Conservation (phyloP, 495 filamentous ascomycete species). For the Lophium mytilinum region DNA sequence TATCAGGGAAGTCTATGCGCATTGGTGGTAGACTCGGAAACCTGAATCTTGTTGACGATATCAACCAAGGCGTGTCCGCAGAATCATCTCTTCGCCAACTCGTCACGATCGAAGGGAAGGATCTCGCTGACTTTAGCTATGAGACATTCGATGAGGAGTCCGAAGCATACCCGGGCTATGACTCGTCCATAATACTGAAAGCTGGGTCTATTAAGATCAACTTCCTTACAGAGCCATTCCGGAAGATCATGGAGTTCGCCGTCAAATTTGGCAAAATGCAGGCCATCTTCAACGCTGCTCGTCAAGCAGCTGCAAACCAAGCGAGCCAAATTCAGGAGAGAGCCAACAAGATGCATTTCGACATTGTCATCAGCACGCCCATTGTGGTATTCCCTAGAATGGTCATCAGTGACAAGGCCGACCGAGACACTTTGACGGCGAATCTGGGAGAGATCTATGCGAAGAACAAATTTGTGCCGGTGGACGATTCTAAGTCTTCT, state of each 20-base stretch:
- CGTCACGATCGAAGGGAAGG: slow-evolving; percentile 86
- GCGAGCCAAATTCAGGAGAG: slow-evolving; percentile 87
- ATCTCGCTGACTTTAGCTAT: slow-evolving; percentile 96
- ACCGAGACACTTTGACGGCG: slow-evolving; percentile 77
- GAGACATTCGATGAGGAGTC: slow-evolving; percentile 81
- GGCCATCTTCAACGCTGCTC: slow-evolving; percentile 93
- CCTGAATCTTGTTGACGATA: slow-evolving; percentile 81
- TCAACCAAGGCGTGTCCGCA: slow-evolving; percentile 80
- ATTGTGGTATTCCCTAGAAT: slow-evolving; percentile 87
- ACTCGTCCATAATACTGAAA: slow-evolving; percentile 78
- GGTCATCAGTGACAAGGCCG: slow-evolving; percentile 51
- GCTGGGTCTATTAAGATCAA: slow-evolving; percentile 94
- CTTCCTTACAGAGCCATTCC: slow-evolving; percentile 92
- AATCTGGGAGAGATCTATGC: slow-evolving; percentile 96
- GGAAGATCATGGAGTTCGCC: slow-evolving; percentile 94
- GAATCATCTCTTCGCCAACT: slow-evolving; percentile 77
- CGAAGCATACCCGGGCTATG: slow-evolving; percentile 82
- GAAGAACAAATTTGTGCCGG: slow-evolving; percentile 78
- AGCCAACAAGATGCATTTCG: slow-evolving; percentile 83
- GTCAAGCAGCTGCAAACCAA: slow-evolving; percentile 89
- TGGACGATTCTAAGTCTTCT: slow-evolving; percentile 63
- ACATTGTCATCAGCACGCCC: slow-evolving; percentile 85
- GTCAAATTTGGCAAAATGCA: slow-evolving; percentile 99
- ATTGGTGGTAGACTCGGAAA: slow-evolving; percentile 81
- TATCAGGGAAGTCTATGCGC: slow-evolving; percentile 75